A percentile compares a stretch with the other conserved stretches of the same genome.
phyloP scores from a whole-genome alignment of 73 alveolate species.

The Diophrys appendiculata region DNA sequence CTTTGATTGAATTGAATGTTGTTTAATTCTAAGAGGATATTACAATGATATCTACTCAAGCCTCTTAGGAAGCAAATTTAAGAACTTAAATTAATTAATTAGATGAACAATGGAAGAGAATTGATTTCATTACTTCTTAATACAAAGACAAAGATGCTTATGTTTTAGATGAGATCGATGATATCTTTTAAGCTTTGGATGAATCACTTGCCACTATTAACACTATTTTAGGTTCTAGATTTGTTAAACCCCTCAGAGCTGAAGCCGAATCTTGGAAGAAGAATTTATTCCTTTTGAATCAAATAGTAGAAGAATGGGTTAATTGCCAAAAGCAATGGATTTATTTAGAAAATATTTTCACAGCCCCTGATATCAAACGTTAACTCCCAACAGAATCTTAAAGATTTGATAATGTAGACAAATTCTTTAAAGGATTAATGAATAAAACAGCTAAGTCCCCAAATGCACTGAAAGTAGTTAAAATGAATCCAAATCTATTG shows the following conservation, averaged over 20 bases:
- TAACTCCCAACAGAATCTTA: slow-evolving; percentile 72
- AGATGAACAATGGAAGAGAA: slow-evolving; percentile 75
- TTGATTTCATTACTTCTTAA: slow-evolving; percentile 64
- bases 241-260: slow-evolving; percentile 90
- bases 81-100: slow-evolving; percentile 47
- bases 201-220: slow-evolving; percentile 92
- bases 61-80: slow-evolving; percentile 81
- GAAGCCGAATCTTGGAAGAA: slow-evolving; percentile 95
- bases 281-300: slow-evolving; percentile 75
- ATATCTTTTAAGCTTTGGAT: slow-evolving; percentile 88
- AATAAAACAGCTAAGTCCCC: slow-evolving; percentile 71
- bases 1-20: slow-evolving; percentile 70
- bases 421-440: slow-evolving; percentile 92
- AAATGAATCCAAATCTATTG: slow-evolving; percentile 30
- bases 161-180: slow-evolving; percentile 95
- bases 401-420: slow-evolving; percentile 89
- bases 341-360: slow-evolving; percentile 96
- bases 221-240: slow-evolving; percentile 86
- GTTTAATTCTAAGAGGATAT: slow-evolving; percentile 68
- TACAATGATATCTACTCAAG: slow-evolving; percentile 71
- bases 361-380: slow-evolving; percentile 79
- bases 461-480: slow-evolving; percentile 41
- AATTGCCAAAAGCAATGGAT: slow-evolving; percentile 95
- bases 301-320: slow-evolving; percentile 96
- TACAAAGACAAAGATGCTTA: slow-evolving; percentile 78